Percentiles rank a stretch among this genome's conserved stretches.
These are phyloP conservation scores for Magnaporthiopsis rhizophila DNA, from an alignment of 2,329 filamentous ascomycete genomes.

Conservation along the genomic window DNA sequence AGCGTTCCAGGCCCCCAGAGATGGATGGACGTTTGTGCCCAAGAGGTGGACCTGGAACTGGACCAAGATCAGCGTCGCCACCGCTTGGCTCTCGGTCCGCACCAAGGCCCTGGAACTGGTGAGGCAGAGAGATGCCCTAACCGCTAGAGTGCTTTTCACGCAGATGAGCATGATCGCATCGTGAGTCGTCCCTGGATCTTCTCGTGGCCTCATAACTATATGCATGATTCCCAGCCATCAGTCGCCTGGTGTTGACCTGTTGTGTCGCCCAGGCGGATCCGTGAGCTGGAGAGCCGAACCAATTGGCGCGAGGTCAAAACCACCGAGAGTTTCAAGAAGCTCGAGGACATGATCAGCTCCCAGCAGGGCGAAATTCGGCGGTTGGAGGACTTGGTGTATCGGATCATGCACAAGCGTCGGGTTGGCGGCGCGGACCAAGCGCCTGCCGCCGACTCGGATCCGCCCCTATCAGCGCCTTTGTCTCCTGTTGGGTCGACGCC, in stretches of 20 bases:
- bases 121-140: conserved; percentile 35
- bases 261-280: conserved; percentile 18
- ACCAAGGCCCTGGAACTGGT: conserved; percentile 37
- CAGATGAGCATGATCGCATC: conserved; percentile 41
- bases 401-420: conserved; percentile 16
- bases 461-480: background rate
- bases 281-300: conserved; percentile 26
- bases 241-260: background rate
- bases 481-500: background rate
- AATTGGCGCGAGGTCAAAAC: conserved; percentile 22
- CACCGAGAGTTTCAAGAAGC: conserved; percentile 19
- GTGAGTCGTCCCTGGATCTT: conserved; percentile 15
- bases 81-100: conserved; percentile 36
- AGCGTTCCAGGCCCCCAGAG: background rate
- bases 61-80: conserved; percentile 29
- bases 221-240: no score
- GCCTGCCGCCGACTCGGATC: background rate
- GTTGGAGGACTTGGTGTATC: conserved; percentile 19
- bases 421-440: conserved; percentile 5
- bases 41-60: conserved; percentile 24
- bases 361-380: conserved; percentile 21
- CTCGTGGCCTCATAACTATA: background rate
- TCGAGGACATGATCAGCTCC: conserved; percentile 18
- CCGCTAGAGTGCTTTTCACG: conserved; percentile 36
- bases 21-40: conserved; percentile 28